Conservation (phyloP, 768 basidiomycete species). For the Royoungia palumana region DNA sequence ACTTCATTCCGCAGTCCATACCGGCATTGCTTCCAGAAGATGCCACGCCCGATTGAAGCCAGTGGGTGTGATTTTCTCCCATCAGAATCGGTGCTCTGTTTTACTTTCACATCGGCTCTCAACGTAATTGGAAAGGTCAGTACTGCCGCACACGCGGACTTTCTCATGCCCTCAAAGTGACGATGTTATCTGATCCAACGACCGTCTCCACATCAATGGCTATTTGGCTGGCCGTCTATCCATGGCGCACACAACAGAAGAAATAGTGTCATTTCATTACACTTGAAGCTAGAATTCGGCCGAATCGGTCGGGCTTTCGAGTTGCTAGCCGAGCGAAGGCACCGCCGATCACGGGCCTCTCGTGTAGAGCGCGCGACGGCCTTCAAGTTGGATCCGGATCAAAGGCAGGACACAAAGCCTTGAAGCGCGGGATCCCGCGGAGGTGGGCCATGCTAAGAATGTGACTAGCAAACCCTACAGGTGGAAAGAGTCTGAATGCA, state of each 20-base stretch:
- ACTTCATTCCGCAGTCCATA: background rate
- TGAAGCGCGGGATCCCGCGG: too few relatives aligned
- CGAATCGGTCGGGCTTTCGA: conserved; percentile 17
- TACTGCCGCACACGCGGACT: too few relatives aligned
- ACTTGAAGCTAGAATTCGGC: conserved; percentile 1
- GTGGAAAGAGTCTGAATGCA: too few relatives aligned
- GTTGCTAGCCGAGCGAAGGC: conserved; percentile 3
- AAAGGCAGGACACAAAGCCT: background rate
- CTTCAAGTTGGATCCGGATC: background rate
- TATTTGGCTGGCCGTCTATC: background rate
- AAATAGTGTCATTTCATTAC: conserved; percentile 1
- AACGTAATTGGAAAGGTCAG: conserved; percentile 1
- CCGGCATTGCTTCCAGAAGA: conserved; percentile 11
- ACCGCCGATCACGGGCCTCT: conserved; percentile 24
- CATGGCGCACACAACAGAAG: background rate
- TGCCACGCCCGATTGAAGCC: conserved; percentile 5
- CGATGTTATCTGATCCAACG: too few relatives aligned
- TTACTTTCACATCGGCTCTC: background rate
- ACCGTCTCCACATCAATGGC: too few relatives aligned
- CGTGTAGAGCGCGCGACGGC: conserved; percentile 2
- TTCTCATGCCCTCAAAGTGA: too few relatives aligned
- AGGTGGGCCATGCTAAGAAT: too few relatives aligned
- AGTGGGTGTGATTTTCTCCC: conserved; percentile 11
- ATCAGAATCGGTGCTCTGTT: background rate
- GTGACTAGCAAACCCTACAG: too few relatives aligned